Base-by-base conservation (phyloP, 2,329 filamentous ascomycete species). In the Sporothrix humicola region DNA sequence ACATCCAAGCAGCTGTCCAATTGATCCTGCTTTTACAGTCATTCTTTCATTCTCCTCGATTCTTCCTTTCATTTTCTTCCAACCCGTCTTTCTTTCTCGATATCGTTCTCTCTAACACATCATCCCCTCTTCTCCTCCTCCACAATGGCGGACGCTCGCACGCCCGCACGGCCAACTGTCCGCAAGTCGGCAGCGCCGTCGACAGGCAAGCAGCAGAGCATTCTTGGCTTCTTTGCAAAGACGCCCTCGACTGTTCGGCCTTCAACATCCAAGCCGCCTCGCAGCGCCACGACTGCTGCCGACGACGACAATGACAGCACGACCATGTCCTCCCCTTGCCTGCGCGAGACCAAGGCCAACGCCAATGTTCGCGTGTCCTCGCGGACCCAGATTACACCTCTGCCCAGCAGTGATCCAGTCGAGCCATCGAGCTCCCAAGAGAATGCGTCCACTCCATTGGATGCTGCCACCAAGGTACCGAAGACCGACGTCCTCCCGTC, bases 141-240 rank as follows among this genome's bases (percentile, higher is more conserved):
- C 54, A 73, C 56, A 15, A 81, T 81, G 80, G 79, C 76, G 48
- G 79, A 78, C 50, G 79, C 79, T 48, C 81, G 81, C 68, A 83
- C 82, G 46, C 81, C 83, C 42, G 80, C 81, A 50, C 82, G 78
- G 76, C 78, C 81, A 26, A 75, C 80, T 23, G 77, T 77, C 50
- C 84, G 81, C 78, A 83, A 88, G 78, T 80, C 83, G 58, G 81
- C 83, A 58, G 81, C 82, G 61, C 81, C 82, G 61, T 87, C 87
- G 23, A 81, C 83, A 6, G 81, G 81, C 75, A 90, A 90, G 79
- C 90, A 88, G 78, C 91, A 93, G 80, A 93, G 91, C 71, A 94
- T 96, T 74, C 84, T 94, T 50, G 92, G 92, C 59, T 96, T 96
- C 86, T 95, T 95, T 79, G 87, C 91, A 77, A 94, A 92, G 80